Evolutionary conservation across 257 asterid species (phyloP), one percentile per base, ranked within the genome.

Genomic region (Ophiorrhiza pumila): DNA sequence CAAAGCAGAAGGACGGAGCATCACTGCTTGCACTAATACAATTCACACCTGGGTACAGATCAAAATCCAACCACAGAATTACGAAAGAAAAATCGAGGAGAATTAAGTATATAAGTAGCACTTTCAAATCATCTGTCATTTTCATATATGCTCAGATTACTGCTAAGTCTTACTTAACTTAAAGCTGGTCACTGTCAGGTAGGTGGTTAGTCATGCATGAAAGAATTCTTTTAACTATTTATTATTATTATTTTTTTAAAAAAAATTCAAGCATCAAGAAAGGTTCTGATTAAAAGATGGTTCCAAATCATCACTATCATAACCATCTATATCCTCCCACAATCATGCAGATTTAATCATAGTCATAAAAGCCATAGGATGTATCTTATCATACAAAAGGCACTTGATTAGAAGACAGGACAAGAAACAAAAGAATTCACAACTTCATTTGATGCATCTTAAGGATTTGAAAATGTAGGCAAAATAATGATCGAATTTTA

Each of bases 1-100:
- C 68, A 57, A 27, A 52, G 27, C 55, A 73, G 34, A 73, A 62
- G 34, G 42, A 74, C 15, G 65, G 70, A 27, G 47, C 25, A 69
- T 60, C n/a, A 63, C 17, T 41, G 22, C 11, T 7, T 6, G 67
- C 18, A 50, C 60, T 7, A 20, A 42, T 35, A 35, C 25, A 63
- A 35, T 22, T 37, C 69, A 60, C 15, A 63, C 41, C 49, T 5
- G 7, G 37, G 22, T 63, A 53, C 31, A 52, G 68, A 29, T 34
- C 9, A 60, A 3, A 13, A 31, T 11, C 52, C 65, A 59, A 10
- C 13, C 32, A 57, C 18, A 11, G 42, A 31, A 27, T 18, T 14
- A 61, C 7, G 13, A 34, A 27, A 50, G 2, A 50, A 50, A 50
- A 50, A n/a, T n/a, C 7, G 23, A 53, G 7, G 5, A 53, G 55